Percentiles rank a stretch among this genome's conserved stretches.
Evolutionary conservation across 108 stramenopile species (phyloP).

Genomic region (Cyclotella kingstonii): DNA sequence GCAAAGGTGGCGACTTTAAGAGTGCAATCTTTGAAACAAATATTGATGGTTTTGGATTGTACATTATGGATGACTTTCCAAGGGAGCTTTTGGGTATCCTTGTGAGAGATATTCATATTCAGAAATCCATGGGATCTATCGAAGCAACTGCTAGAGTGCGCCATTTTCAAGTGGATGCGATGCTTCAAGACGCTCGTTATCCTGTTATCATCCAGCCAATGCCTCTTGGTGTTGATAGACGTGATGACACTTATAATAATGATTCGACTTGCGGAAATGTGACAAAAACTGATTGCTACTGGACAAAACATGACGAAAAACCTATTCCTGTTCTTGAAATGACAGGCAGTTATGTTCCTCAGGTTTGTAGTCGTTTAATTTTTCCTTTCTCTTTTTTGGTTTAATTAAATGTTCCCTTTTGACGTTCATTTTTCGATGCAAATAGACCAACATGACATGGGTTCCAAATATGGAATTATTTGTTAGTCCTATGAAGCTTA

Average conservation of each 20-base stretch:
- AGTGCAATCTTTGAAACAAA: slow-evolving; percentile 20
- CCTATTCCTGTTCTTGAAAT: slow-evolving; percentile 40
- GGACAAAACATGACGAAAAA: slow-evolving; percentile 29
- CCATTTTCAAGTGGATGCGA: slow-evolving; percentile 45
- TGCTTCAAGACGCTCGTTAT: slow-evolving; percentile 36
- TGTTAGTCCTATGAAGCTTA: slow-evolving; percentile 37
- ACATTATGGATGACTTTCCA: slow-evolving; percentile 40
- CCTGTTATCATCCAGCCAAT: slow-evolving; percentile 47
- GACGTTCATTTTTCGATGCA: not conserved
- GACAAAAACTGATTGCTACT: slow-evolving; percentile 31
- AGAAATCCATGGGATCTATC: slow-evolving; percentile 37
- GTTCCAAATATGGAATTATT: slow-evolving; percentile 32
- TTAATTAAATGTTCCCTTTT: not conserved
- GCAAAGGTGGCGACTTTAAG: slow-evolving; percentile 37
- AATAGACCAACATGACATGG: slow-evolving; percentile 50
- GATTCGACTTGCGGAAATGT: slow-evolving; percentile 5
- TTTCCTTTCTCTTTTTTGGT: too few relatives aligned
- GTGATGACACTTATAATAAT: not conserved
- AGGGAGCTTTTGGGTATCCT: slow-evolving; percentile 35
- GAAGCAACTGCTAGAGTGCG: slow-evolving; percentile 19
- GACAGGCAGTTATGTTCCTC: slow-evolving; percentile 36
- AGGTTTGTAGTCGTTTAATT: slow-evolving; percentile 8
- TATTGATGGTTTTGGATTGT: slow-evolving; percentile 21
- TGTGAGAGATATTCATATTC: slow-evolving; percentile 27
- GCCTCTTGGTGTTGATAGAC: slow-evolving; percentile 34